Percentiles rank a stretch among this genome's conserved stretches.
Conservation (phyloP, 805 yeast genomes). For the Kuraishia cidri region DNA sequence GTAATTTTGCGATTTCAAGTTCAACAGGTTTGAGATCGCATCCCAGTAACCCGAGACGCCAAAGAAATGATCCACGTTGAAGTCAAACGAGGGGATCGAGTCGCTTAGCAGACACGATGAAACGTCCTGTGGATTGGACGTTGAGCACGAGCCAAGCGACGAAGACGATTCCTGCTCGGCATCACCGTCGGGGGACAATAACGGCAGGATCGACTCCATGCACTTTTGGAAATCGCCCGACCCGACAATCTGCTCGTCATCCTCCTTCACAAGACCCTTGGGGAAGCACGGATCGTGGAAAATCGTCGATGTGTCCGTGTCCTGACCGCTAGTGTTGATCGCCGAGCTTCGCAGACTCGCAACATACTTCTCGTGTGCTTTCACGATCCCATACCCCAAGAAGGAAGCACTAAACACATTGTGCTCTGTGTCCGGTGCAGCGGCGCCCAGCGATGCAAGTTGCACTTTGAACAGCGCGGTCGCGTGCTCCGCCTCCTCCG, state of each 20-base stretch:
- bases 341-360: conserved; percentile 17
- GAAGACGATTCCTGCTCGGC: conserved; percentile 5
- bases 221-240: conserved; percentile 43
- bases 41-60: conserved; percentile 69
- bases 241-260: conserved; percentile 29
- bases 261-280: conserved; percentile 21
- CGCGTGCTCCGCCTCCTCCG: conserved; percentile 32
- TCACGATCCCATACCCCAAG: conserved; percentile 52
- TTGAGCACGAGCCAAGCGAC: conserved; percentile 10
- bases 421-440: conserved; percentile 18
- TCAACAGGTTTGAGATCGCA: conserved; percentile 37
- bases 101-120: conserved; percentile 44
- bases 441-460: conserved; percentile 23
- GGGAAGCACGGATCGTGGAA: conserved; percentile 51
- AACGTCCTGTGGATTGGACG: conserved; percentile 14
- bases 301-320: conserved; percentile 8
- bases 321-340: conserved; percentile 7
- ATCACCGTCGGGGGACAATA: conserved; percentile 18
- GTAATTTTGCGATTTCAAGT: conserved; percentile 17
- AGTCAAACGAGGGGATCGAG: conserved; percentile 46
- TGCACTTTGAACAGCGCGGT: conserved; percentile 36
- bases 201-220: conserved; percentile 33
- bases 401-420: conserved; percentile 46
- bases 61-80: conserved; percentile 44
- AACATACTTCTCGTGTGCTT: conserved; percentile 40